Evolutionary conservation across 78 protist species (phyloP).

Genomic region (Paratrimastix pyriformis): DNA sequence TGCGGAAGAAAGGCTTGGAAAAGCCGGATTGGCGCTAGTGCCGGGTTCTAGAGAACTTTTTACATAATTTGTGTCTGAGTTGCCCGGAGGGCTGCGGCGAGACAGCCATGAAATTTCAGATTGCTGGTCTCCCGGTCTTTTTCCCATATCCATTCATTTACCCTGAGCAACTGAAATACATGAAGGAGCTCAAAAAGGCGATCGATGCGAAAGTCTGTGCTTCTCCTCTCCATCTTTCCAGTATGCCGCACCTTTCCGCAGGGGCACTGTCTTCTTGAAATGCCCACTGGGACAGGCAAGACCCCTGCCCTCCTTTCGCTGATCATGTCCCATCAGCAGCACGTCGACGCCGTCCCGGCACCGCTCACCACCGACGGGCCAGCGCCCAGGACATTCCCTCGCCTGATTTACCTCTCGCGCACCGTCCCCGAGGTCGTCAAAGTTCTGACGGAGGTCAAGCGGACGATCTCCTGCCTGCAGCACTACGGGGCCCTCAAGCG

Average conservation of each 20-base stretch:
- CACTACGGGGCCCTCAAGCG: background rate
- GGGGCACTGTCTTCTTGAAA: conserved; percentile 83
- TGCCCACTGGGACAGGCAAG: conserved; percentile 99
- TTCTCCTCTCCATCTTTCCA: background rate
- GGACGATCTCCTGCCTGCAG: conserved; percentile 38
- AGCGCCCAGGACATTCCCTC: no score
- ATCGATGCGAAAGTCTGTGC: conserved; percentile 37
- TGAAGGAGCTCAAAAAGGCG: conserved; percentile 73
- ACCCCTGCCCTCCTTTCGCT: conserved; percentile 84
- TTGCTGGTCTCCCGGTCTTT: conserved; percentile 75
- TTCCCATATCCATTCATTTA: conserved; percentile 90
- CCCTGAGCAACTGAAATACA: conserved; percentile 94
- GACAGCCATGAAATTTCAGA: no score
- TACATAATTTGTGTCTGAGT: no score
- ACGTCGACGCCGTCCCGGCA: background rate
- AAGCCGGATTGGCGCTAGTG: no score
- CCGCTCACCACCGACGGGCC: background rate
- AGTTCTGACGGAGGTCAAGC: conserved; percentile 62
- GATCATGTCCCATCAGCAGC: conserved; percentile 49
- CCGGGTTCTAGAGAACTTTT: no score
- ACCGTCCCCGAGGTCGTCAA: conserved; percentile 92
- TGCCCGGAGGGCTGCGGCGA: no score
- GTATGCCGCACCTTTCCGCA: background rate
- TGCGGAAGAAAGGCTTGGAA: no score
- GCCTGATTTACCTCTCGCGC: conserved; percentile 90